A percentile compares a stretch with the other conserved stretches of the same genome.
Conservation (phyloP, 805 yeast species). For the Lipomyces spencermartinsiae region DNA sequence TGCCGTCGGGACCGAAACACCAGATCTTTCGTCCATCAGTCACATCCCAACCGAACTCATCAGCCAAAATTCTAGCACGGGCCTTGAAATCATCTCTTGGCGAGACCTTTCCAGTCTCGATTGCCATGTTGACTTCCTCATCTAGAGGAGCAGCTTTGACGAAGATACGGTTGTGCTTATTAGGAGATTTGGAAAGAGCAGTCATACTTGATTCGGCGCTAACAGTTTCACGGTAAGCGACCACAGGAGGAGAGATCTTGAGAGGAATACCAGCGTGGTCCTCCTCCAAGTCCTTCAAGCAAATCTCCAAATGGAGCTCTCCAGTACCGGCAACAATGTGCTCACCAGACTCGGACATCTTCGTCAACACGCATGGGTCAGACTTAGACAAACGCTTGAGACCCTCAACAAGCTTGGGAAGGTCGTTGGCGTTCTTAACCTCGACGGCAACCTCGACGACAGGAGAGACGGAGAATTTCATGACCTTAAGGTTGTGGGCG, state of each 20-base stretch:
- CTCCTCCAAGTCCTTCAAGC: conserved; percentile 92
- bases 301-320: conserved; percentile 99
- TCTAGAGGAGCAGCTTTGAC: conserved; percentile 95
- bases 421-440: conserved; percentile 98
- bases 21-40: conserved; percentile 99
- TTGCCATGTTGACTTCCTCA: conserved; percentile 91
- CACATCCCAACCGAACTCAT: conserved; percentile 99
- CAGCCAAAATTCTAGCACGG: conserved; percentile 98
- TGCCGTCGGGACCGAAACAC: conserved; percentile 99
- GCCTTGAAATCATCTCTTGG: conserved; percentile 98
- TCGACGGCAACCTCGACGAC: conserved; percentile 99
- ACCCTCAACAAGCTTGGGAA: conserved; percentile 99
- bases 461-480: conserved; percentile 99
- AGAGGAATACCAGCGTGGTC: conserved; percentile 99
- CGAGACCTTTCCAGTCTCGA: conserved; percentile 88
- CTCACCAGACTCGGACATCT: conserved; percentile 95
- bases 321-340: conserved; percentile 99
- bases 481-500: conserved; percentile 99
- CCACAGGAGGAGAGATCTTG: conserved; percentile 97
- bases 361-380: conserved; percentile 95
- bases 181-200: conserved; percentile 98
- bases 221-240: conserved; percentile 98
- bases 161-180: conserved; percentile 99
- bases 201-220: conserved; percentile 90
- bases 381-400: conserved; percentile 99